phyloP scores from a whole-genome alignment of 176 grass and related monocot species.

The Puccinellia tenuiflora region DNA sequence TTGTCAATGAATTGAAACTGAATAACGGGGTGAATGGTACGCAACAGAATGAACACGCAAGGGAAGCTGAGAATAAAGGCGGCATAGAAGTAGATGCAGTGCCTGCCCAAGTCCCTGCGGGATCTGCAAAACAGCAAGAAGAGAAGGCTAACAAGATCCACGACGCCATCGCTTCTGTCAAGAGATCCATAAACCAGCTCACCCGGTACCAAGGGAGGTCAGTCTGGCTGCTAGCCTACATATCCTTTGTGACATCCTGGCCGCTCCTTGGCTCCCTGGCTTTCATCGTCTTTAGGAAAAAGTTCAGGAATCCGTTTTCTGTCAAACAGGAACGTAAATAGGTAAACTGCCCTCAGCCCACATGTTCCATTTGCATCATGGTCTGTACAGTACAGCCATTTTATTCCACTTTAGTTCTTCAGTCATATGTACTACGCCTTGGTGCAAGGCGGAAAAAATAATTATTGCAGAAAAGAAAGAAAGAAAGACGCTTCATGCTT shows the following conservation, averaged over 20 bases:
- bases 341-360: not conserved
- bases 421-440: not conserved
- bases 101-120: constrained; percentile 11
- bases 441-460: not conserved
- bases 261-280: constrained; percentile 68
- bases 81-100: not conserved
- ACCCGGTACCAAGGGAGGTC: constrained; percentile 53
- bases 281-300: constrained; percentile 68
- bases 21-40: not conserved
- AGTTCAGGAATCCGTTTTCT: constrained; percentile 28
- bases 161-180: constrained; percentile 55
- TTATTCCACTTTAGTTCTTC: not conserved
- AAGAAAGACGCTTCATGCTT: not conserved
- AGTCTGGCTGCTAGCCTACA: constrained; percentile 78
- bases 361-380: not conserved
- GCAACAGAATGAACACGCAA: constrained; percentile 17
- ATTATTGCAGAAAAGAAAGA: not conserved
- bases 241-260: constrained; percentile 76
- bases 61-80: not conserved
- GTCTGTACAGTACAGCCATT: not conserved
- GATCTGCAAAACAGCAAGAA: constrained; percentile 11
- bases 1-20: constrained; percentile 25
- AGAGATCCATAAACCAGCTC: constrained; percentile 66
- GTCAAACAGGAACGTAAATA: constrained; percentile 8
- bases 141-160: constrained; percentile 26